Conservation (phyloP, 2,329 filamentous ascomycete genomes). For the Aureobasidium sp. region DNA sequence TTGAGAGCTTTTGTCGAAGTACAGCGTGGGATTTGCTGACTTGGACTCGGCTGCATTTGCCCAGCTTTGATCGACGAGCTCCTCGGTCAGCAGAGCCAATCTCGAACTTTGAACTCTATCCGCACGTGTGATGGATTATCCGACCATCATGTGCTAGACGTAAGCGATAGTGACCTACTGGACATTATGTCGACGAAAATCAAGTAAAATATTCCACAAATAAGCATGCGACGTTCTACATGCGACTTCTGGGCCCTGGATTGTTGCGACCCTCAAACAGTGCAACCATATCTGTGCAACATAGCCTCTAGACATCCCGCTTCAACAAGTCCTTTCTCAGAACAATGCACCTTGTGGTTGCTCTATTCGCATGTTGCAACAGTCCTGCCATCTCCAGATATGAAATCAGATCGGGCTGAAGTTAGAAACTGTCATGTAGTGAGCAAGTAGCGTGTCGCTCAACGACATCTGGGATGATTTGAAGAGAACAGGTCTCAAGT, state of each 20-base stretch:
- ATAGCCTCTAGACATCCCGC: neutral
- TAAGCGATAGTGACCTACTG: neutral
- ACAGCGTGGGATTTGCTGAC: neutral
- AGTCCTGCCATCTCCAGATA: neutral
- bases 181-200: neutral
- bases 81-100: neutral
- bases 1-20: constrained; percentile 1
- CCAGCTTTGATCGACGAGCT: neutral
- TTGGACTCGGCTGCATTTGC: neutral
- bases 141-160: neutral
- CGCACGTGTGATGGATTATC: neutral
- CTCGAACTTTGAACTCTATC: neutral
- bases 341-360: neutral
- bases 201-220: neutral
- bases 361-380: neutral
- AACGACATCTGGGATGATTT: neutral
- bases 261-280: neutral
- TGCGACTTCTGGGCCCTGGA: neutral
- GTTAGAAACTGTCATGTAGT: neutral
- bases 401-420: neutral
- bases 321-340: neutral
- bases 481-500: neutral
- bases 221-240: neutral
- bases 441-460: neutral
- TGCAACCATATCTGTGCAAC: neutral